Base-by-base conservation (phyloP, 78 protist species). In the Dictyostelium brefeldianum region DNA sequence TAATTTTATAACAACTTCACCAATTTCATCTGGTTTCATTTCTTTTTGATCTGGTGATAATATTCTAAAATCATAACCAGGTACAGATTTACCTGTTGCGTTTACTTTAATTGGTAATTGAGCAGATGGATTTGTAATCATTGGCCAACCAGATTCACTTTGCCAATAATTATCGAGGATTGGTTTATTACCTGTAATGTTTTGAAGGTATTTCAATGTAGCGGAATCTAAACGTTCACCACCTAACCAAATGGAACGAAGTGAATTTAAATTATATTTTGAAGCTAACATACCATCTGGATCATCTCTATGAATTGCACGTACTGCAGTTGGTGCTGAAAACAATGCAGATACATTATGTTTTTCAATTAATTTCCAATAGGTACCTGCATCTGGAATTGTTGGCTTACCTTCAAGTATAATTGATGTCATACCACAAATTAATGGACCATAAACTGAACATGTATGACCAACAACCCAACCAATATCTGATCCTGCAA, bases 251-350 rank as follows among this genome's bases (percentile, higher is more conserved):
- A 75, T 43, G n/a, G 74, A 54, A 22, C 53, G 7, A 2, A 95
- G 75, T 8, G 65, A 29, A 4, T 89, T 78, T 12, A 95, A 78
- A n/a, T 83, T 87, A 17, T 53, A 78, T 25, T 92, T 50, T 12
- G 31, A 17, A 5, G 81, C 41, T 12, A 64, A 11, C 62, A 54
- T 25, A 1, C 94, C 96, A 11, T 94, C 57, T 3, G 95, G 94
- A 78, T 95, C 97, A 14, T 71, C 92, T n/a, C 94, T 46, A 22
- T 91, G 85, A 27, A 93, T 67, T 15, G 96, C 94, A 15, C 97
- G 25, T 29, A 89, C 59, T 22, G 97, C 97, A 14, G 97, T 96
- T 12, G 97, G 97, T 5, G 97, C 94, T 4, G 96, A 87, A 27
- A 89, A 95, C 22, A 92, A 14, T 14, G 79, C 84, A 9, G 64